Base-by-base conservation (phyloP, 805 yeast genomes). In the Starmerella floricola region DNA sequence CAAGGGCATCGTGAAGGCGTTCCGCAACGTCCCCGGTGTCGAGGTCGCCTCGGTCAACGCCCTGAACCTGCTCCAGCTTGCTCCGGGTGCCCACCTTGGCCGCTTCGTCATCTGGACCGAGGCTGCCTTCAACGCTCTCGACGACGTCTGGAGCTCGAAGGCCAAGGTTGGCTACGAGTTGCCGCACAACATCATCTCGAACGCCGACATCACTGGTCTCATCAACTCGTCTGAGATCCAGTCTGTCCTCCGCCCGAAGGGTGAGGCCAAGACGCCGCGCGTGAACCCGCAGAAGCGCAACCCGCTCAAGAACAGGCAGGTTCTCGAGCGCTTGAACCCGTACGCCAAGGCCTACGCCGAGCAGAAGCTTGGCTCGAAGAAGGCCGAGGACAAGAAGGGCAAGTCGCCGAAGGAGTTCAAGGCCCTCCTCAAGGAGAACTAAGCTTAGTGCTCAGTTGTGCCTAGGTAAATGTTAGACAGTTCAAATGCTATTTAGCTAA, bases 31-130 rank as follows among this genome's bases (percentile, higher is more conserved):
- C 59, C 98, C 98, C 72, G 98, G 98, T 82, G 97, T 91, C 59
- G 98, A 91, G 77, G 79, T 95, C 64, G 78, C 88, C 62, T 74
- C 79, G 68, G 98, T 91, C 62, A 73, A 80, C 62, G 74, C 87
- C 66, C 78, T 91, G 64, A 91, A 91, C 74, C 76, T 91, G 63
- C 80, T 91, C 68, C 97, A 88, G 77, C 82, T 91, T 65, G 98
- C 98, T 62, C 98, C 98, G 71, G 98, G 98, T 81, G 94, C 97
- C 67, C 98, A 91, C 78, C 76, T 91, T 64, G 98, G 98, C 76
- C 87, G 98, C 79, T 91, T 91, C 65, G 81, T 91, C 65, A 85
- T 91, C 85, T 91, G 98, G 98, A 87, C 98, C 66, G 95, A 87
- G 76, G 74, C 85, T 67, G 99, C 99, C 67, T 86, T 91, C 70